phyloP scores from a whole-genome alignment of 768 basidiomycete genomes.

The Peribolospora baueri region DNA sequence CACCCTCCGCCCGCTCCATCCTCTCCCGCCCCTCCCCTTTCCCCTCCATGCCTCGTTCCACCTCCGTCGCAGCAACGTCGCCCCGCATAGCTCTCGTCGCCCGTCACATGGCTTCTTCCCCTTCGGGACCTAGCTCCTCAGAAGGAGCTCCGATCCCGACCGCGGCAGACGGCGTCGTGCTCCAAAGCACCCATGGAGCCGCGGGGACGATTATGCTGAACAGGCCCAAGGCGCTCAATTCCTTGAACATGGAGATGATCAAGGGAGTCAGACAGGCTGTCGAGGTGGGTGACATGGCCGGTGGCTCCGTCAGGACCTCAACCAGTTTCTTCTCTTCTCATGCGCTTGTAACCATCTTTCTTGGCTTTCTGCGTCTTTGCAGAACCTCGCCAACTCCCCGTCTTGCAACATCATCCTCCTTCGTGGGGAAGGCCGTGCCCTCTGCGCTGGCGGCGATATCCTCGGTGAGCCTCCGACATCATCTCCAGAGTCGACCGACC shows the following conservation, averaged over 20 bases:
- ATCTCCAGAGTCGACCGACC: neutral
- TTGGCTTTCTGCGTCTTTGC: neutral
- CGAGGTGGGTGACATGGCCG: conserved; percentile 29
- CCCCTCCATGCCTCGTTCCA: too few relatives aligned
- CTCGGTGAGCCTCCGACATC: conserved; percentile 33
- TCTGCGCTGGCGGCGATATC: conserved; percentile 90
- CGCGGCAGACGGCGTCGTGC: too few relatives aligned
- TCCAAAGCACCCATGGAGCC: too few relatives aligned
- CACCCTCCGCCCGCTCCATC: too few relatives aligned
- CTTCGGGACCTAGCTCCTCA: too few relatives aligned
- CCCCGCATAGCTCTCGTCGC: too few relatives aligned
- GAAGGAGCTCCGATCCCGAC: too few relatives aligned
- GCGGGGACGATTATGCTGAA: conserved; percentile 50
- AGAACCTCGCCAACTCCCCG: conserved; percentile 49
- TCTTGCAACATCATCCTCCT: conserved; percentile 50
- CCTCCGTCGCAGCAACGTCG: too few relatives aligned
- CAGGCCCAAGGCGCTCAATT: conserved; percentile 53
- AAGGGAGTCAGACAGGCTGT: conserved; percentile 42
- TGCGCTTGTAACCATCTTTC: neutral
- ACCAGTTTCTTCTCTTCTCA: too few relatives aligned
- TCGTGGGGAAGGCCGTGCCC: conserved; percentile 39
- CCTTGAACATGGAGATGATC: conserved; percentile 58
- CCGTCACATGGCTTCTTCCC: too few relatives aligned
- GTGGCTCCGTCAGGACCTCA: neutral
- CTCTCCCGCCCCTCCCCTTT: too few relatives aligned